Base-by-base conservation (phyloP, 2,329 filamentous ascomycete genomes). In the Leptographium lundbergii region DNA sequence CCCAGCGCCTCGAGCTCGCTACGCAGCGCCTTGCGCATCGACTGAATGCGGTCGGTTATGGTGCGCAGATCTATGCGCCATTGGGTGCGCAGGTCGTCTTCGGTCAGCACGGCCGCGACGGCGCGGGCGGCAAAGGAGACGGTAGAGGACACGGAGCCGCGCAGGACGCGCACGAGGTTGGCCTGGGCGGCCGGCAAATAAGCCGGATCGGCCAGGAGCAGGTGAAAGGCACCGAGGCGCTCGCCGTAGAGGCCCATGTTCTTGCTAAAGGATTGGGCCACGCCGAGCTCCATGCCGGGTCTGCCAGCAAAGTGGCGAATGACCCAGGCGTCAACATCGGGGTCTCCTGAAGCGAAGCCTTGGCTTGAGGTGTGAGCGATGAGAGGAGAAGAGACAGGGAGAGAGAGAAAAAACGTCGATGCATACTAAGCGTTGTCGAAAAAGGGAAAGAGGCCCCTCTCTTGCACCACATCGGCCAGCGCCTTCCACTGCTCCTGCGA, bases 221-320 rank as follows among this genome's bases (percentile, higher is more conserved):
- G 24, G 39, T 56, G 54, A 39, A 45, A 56, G 34, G 54, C 36
- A 9, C 53, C 53, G 11, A 55, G 34, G n/a, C 53, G 53, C 34
- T 55, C 53, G 24, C 53, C 53, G 25, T 56, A 56, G 36, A 56
- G 39, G 25, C 54, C 54, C 54, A 56, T 56, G 39, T 56, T 56
- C 39, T 56, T 56, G 54, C 54, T 56, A 39, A 56, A 56, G 22
- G 54, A 56, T 17, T 56, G 54, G 54, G 54, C 54, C 4, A 56
- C 54, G 29, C 36, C n/a, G 36, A 56, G 22, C 25, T 56, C 54
- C 36, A 56, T 45, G 39, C 39, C 39, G 25, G 54, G 54, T 7
- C 36, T 39, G 36, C 36, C 13, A 39, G 54, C 54, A 56, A 56
- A 56, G 54, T 56, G 24, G 25, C 54, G 54, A 24, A 56, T 29